phyloP scores from a whole-genome alignment of 768 basidiomycete genomes.

The Boletus rubroflammeus region DNA sequence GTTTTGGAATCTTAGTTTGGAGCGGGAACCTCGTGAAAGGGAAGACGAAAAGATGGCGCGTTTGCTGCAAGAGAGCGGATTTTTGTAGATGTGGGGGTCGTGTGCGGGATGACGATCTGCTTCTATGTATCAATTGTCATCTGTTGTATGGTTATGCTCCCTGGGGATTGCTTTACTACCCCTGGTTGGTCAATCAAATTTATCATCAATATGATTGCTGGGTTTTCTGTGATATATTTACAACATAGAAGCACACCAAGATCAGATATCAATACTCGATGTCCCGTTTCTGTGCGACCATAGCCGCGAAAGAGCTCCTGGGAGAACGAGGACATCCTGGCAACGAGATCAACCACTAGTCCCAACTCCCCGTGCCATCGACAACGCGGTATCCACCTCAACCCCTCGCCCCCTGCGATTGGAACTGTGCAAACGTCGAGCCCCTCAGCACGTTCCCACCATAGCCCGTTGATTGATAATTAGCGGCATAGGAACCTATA shows the following conservation, averaged over 20 bases:
- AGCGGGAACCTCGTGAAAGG: slow-evolving; percentile 88
- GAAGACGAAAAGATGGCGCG: slow-evolving; percentile 97
- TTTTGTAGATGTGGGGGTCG: slow-evolving; percentile 46
- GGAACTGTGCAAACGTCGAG: slow-evolving; percentile 7
- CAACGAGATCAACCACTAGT: not conserved
- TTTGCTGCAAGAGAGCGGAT: slow-evolving; percentile 83
- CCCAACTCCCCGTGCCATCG: not conserved
- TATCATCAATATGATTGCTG: not conserved
- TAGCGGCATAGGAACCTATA: slow-evolving; percentile 13
- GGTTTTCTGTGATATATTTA: not conserved
- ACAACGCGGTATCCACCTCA: slow-evolving; percentile 1
- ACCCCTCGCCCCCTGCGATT: slow-evolving; percentile 7
- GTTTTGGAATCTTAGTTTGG: slow-evolving; percentile 83
- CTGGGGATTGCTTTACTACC: slow-evolving; percentile 17
- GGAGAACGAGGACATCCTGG: not conserved
- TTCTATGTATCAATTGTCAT: slow-evolving; percentile 4
- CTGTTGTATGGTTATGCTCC: slow-evolving; percentile 23
- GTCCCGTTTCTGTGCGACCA: not conserved
- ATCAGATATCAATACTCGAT: not conserved
- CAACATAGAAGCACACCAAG: not conserved
- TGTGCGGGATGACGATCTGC: not conserved
- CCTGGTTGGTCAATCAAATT: not conserved
- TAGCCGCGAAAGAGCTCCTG: not conserved
- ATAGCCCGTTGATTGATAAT: slow-evolving; percentile 21
- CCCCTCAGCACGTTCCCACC: slow-evolving; percentile 14